Conservation (phyloP, 2,329 filamentous ascomycete species). For the Torrubiella hemipterigena region DNA sequence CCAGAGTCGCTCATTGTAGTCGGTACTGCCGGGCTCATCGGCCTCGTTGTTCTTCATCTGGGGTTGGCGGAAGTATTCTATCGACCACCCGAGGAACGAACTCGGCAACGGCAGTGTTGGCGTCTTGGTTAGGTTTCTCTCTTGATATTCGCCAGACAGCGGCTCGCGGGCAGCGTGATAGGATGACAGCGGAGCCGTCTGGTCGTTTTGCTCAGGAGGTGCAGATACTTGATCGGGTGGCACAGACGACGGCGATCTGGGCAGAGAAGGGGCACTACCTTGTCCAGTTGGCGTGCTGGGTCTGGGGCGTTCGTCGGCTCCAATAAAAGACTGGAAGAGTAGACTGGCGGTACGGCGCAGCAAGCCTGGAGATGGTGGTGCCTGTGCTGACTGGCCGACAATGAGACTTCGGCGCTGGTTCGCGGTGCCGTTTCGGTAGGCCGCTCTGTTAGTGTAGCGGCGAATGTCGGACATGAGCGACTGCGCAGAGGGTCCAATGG, state of each 20-base stretch:
- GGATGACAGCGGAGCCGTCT: slow-evolving; percentile 49
- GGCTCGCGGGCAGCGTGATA: slow-evolving; percentile 71
- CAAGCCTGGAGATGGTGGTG: slow-evolving; percentile 42
- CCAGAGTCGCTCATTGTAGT: slow-evolving; percentile 95
- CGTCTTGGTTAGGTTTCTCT: slow-evolving; percentile 43
- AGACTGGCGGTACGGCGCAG: slow-evolving; percentile 53
- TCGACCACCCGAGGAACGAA: slow-evolving; percentile 87
- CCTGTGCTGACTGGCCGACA: slow-evolving; percentile 24
- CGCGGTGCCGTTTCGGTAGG: slow-evolving; percentile 28
- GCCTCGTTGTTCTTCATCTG: slow-evolving; percentile 96
- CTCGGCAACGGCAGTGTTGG: slow-evolving; percentile 67
- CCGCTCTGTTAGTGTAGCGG: slow-evolving; percentile 33
- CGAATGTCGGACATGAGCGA: slow-evolving; percentile 63
- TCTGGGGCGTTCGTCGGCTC: slow-evolving; percentile 30
- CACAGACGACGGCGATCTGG: slow-evolving; percentile 21
- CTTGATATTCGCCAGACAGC: slow-evolving; percentile 61
- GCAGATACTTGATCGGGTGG: slow-evolving; percentile 29
- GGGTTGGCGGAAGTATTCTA: slow-evolving; percentile 94
- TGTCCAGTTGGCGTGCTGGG: slow-evolving; percentile 19
- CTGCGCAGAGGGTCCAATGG: slow-evolving; percentile 59
- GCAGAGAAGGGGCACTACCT: slow-evolving; percentile 8
- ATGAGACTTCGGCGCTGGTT: slow-evolving; percentile 30
- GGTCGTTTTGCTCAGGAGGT: slow-evolving; percentile 66
- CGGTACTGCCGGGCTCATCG: slow-evolving; percentile 88
- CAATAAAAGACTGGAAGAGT: slow-evolving; percentile 46